Conservation (phyloP, 1,284 basidiomycete genomes). For the Fomitopsis pinicola region DNA sequence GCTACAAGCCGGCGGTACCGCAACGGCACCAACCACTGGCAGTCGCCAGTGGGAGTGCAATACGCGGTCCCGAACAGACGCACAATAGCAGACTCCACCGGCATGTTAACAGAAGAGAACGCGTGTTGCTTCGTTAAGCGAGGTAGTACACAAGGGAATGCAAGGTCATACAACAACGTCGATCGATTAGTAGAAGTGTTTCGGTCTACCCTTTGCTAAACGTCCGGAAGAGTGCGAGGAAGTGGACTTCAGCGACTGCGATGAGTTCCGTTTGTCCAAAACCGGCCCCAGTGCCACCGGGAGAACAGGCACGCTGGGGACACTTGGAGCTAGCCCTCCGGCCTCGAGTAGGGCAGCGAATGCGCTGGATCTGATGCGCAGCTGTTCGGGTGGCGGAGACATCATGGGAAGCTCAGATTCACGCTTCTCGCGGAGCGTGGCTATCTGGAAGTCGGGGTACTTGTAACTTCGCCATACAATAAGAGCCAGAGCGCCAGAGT, state of each 20-base stretch:
- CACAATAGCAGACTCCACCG: neutral
- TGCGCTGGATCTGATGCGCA: constrained; percentile 4
- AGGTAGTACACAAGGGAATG: neutral
- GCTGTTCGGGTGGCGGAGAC: constrained; percentile 13
- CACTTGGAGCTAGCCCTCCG: neutral
- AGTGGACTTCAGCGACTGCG: neutral
- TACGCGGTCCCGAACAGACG: neutral
- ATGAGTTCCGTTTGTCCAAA: neutral
- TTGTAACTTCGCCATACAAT: constrained; percentile 28
- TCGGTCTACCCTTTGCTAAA: constrained; percentile 15
- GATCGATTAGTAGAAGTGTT: constrained; percentile 1
- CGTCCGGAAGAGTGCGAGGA: constrained; percentile 16
- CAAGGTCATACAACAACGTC: neutral
- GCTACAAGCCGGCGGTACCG: neutral
- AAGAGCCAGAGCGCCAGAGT: constrained; percentile 32
- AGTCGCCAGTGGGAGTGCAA: neutral
- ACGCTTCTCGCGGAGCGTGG: constrained; percentile 12
- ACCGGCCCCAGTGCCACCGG: neutral
- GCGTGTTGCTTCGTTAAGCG: neutral
- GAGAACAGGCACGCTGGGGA: neutral
- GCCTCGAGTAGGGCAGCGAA: neutral
- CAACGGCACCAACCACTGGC: neutral
- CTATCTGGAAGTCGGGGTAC: constrained; percentile 4
- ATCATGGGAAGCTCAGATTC: constrained; percentile 20
- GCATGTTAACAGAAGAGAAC: neutral